A percentile compares a stretch with the other conserved stretches of the same genome.
These are phyloP conservation scores for Erysimum cheiri DNA, from an alignment of 441 rosid species.

Conservation along the genomic window DNA sequence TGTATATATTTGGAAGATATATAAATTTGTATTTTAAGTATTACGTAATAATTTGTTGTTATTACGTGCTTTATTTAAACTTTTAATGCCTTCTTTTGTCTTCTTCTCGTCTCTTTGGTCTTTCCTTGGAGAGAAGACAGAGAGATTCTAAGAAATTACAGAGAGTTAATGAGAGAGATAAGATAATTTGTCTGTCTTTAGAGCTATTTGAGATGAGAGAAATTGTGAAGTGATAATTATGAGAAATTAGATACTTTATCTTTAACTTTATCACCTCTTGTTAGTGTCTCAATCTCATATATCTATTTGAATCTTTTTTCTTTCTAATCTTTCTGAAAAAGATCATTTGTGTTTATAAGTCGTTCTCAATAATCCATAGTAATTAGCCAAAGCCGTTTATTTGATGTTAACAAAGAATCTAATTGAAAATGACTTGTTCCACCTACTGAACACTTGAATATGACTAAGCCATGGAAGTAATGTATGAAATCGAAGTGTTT, in stretches of 20 bases:
- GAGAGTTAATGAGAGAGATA: constrained; percentile 13
- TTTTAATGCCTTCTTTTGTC: constrained; percentile 40
- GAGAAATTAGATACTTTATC: neutral
- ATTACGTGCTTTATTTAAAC: constrained; percentile 43
- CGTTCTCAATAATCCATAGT: constrained; percentile 25
- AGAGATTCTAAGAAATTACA: constrained; percentile 28
- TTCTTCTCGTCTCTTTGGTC: constrained; percentile 35
- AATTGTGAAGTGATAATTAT: constrained; percentile 21
- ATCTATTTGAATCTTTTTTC: neutral
- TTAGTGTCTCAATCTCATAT: constrained; percentile 10
- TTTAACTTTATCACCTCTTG: neutral
- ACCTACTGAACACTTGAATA: constrained; percentile 11
- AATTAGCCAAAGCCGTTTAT: constrained; percentile 32
- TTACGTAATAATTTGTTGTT: constrained; percentile 44
- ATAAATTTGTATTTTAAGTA: neutral
- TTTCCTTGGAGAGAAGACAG: constrained; percentile 31
- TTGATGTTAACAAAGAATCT: constrained; percentile 35
- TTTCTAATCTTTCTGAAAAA: neutral
- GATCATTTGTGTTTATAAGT: neutral
- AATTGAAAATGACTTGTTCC: constrained; percentile 42
- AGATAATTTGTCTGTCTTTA: constrained; percentile 33
- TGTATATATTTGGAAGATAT: constrained; percentile 39
- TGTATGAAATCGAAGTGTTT: neutral
- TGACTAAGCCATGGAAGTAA: neutral
- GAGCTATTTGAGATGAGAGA: neutral